These are phyloP conservation scores for Pistacia atlantica DNA, from an alignment of 345 rosid genomes.

Conservation along the genomic window DNA sequence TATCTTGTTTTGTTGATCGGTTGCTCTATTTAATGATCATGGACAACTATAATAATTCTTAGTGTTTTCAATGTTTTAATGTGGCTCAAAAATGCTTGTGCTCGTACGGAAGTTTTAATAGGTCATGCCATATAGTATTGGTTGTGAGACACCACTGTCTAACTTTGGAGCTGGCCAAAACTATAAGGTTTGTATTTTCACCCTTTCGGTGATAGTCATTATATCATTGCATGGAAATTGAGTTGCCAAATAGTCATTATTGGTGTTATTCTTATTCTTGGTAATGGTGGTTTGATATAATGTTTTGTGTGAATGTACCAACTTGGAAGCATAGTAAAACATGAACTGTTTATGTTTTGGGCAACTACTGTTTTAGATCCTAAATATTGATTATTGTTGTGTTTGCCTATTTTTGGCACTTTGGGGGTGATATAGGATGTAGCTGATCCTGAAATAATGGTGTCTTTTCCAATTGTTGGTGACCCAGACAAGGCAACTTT, in stretches of 20 bases:
- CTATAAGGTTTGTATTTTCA: too few species aligned
- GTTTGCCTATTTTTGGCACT: too few species aligned
- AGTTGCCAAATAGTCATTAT: too few species aligned
- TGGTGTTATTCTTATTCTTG: too few species aligned
- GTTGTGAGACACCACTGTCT: too few species aligned
- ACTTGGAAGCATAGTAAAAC: not conserved
- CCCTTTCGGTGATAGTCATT: too few species aligned
- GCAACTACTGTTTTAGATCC: not conserved
- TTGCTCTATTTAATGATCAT: not conserved
- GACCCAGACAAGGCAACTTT: too few species aligned
- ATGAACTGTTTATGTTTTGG: not conserved
- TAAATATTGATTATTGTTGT: not conserved
- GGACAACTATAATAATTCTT: not conserved
- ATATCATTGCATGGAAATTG: too few species aligned
- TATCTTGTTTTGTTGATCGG: not conserved
- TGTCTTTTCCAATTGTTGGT: too few species aligned
- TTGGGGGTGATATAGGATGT: too few species aligned
- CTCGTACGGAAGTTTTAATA: constrained; percentile 30
- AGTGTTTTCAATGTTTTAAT: not conserved
- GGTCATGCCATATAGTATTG: constrained; percentile 56
- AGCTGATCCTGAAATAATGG: too few species aligned
- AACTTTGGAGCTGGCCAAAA: too few species aligned
- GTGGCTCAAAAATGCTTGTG: not conserved
- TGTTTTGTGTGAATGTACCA: constrained; percentile 33
- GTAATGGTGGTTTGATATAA: constrained; percentile 50